Evolutionary conservation across 2,329 filamentous ascomycete genomes (phyloP).

Genomic region (Zasmidium cellare): DNA sequence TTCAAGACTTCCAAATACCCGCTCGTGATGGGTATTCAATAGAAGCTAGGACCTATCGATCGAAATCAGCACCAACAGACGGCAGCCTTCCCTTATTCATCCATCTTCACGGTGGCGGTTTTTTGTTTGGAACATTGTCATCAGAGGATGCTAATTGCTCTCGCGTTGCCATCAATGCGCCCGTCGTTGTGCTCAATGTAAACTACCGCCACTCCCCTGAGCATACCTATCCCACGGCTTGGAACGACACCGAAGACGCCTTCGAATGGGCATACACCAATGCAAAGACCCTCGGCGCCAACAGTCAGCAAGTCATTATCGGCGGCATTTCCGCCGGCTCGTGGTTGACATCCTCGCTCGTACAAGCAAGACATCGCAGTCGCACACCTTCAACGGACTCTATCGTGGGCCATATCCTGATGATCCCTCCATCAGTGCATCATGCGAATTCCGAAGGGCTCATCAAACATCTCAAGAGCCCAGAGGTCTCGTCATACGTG

Average conservation of each 20-base stretch:
- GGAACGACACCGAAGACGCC: constrained; percentile 56
- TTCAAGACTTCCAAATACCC: constrained; percentile 32
- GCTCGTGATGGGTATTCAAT: constrained; percentile 49
- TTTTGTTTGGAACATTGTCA: constrained; percentile 54
- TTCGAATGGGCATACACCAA: constrained; percentile 56
- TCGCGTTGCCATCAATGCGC: constrained; percentile 44
- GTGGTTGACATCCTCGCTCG: constrained; percentile 45
- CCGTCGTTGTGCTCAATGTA: constrained; percentile 53
- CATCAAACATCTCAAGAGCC: constrained; percentile 39
- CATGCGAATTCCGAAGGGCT: constrained; percentile 37
- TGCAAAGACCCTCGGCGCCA: constrained; percentile 40
- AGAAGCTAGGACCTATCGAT: constrained; percentile 51
- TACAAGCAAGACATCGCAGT: constrained; percentile 40
- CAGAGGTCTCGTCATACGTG: constrained; percentile 45
- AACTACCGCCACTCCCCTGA: constrained; percentile 63
- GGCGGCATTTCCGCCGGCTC: constrained; percentile 54
- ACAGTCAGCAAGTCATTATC: constrained; percentile 43
- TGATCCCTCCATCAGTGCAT: constrained; percentile 51
- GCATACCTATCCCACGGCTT: constrained; percentile 52
- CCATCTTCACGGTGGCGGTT: constrained; percentile 59
- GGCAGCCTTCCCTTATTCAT: constrained; percentile 46
- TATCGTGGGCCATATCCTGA: constrained; percentile 54
- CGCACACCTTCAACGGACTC: constrained; percentile 27
- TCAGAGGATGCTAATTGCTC: constrained; percentile 57
- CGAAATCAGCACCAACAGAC: constrained; percentile 33